phyloP scores from a whole-genome alignment of 768 basidiomycete genomes.

The Phanerodontia chrysosporium region DNA sequence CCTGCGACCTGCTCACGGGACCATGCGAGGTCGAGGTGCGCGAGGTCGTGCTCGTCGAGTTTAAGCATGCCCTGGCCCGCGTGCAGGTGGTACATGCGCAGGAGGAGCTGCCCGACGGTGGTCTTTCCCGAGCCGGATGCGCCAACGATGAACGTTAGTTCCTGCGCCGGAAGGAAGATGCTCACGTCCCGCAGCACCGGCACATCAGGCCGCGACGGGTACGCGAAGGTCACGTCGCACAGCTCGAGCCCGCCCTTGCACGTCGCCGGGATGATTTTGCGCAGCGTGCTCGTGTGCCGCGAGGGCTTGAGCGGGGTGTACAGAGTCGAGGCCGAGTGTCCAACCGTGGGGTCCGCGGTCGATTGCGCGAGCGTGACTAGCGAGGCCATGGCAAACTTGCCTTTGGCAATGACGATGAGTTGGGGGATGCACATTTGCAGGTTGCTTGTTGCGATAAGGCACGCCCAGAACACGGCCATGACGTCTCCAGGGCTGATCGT shows the following conservation, averaged over 20 bases:
- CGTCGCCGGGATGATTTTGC: slow-evolving; percentile 58
- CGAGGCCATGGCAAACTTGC: slow-evolving; percentile 75
- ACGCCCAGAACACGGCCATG: slow-evolving; percentile 98
- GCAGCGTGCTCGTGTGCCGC: slow-evolving; percentile 31
- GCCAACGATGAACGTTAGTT: slow-evolving; percentile 79
- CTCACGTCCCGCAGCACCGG: slow-evolving; percentile 55
- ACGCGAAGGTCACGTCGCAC: slow-evolving; percentile 59
- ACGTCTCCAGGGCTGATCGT: slow-evolving; percentile 68
- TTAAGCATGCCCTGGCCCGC: slow-evolving; percentile 51
- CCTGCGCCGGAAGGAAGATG: slow-evolving; percentile 65
- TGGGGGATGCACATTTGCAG: slow-evolving; percentile 85
- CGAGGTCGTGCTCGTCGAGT: slow-evolving; percentile 80
- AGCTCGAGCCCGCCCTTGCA: slow-evolving; percentile 73
- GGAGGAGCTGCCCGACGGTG: slow-evolving; percentile 58
- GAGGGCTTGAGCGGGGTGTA: slow-evolving; percentile 12
- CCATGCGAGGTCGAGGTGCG: slow-evolving; percentile 69
- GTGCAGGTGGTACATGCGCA: slow-evolving; percentile 69
- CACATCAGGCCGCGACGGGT: slow-evolving; percentile 64
- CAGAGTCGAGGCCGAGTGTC: slow-evolving; percentile 12
- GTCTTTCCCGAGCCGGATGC: slow-evolving; percentile 78
- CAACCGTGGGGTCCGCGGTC: slow-evolving; percentile 4
- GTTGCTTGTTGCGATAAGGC: slow-evolving; percentile 83
- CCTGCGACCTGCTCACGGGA: slow-evolving; percentile 66
- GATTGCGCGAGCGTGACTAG: slow-evolving; percentile 57
- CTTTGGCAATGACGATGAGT: slow-evolving; percentile 71